Base-by-base conservation (phyloP, 1,139 yeast species). In the Hyphopichia buzzinii region DNA sequence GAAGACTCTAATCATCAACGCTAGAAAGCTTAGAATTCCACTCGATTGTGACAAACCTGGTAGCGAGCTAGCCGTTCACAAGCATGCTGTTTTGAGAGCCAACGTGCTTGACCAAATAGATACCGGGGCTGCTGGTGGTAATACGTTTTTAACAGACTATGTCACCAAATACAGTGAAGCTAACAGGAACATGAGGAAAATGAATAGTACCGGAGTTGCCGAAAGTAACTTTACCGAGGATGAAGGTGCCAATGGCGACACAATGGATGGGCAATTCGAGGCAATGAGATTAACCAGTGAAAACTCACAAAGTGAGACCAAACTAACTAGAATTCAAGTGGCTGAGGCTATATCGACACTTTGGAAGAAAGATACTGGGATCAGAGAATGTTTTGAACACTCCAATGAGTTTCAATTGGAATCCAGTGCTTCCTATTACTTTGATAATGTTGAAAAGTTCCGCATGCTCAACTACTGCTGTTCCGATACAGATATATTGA, bases 371-470 rank as follows among this genome's bases (percentile, higher is more conserved):
- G 96, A 88, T 57, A 45, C 57, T 1, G 96, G 96, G 0, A 80
- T 88, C 33, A 65, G 65, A 37, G 67, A 65, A 43, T 80, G 87
- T 49, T 83, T 68, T 53, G 64, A 64, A 3, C 70, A 87, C 38
- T 67, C 90, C 1, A 84, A 85, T 55, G 84, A 81, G 51, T 88
- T 87, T 55, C 96, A 88, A 55, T 64, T 89, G 37, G 96, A 88
- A 56, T 81, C 87, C 3, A 83, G 86, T 35, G 88, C 94, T 0
- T 64, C 77, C 4, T 87, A 84, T 56, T 88, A 85, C 53, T 87
- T 89, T 55, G 83, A 82, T 29, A 77, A 82, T 47, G 78, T 86
- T 17, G 57, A 58, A 37, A 74, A 77, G 32, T 84, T 85, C 58
- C 80, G 86, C 2, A 71, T 77, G 38, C 78, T 80, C 0, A 63